These are phyloP conservation scores for Lipomyces sp. DNA, from an alignment of 805 yeast genomes.

Conservation along the genomic window DNA sequence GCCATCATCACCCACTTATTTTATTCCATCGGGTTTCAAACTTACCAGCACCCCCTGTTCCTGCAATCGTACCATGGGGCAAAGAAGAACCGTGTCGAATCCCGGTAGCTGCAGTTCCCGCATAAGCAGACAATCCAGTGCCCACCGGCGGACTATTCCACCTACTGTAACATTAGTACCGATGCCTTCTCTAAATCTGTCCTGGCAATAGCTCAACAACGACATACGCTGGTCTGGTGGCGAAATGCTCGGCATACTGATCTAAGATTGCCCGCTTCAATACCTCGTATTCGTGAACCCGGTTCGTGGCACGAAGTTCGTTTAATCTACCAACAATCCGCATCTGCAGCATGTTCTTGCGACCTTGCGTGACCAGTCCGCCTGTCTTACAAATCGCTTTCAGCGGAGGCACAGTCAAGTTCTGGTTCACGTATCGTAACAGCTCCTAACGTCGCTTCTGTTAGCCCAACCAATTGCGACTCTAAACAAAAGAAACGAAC, in stretches of 20 bases:
- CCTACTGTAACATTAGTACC: background rate
- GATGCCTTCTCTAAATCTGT: background rate
- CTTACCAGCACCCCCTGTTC: conserved; percentile 3
- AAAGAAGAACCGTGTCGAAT: background rate
- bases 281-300: conserved; percentile 10
- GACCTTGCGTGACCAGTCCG: conserved; percentile 58
- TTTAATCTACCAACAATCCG: conserved; percentile 55
- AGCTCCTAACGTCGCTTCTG: conserved; percentile 20
- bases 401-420: conserved; percentile 43
- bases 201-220: background rate
- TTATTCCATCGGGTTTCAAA: background rate
- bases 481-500: conserved; percentile 1
- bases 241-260: conserved; percentile 11
- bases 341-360: conserved; percentile 64
- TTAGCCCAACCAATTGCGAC: background rate
- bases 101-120: background rate
- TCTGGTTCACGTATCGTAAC: conserved; percentile 23
- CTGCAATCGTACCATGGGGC: background rate
- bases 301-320: conserved; percentile 13
- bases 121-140: background rate
- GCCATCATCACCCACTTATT: background rate
- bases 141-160: background rate
- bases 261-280: conserved; percentile 16
- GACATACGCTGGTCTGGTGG: conserved; percentile 23
- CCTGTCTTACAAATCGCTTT: conserved; percentile 44